Base-by-base conservation (phyloP, 768 basidiomycete genomes). In the Amanita jacksonii region DNA sequence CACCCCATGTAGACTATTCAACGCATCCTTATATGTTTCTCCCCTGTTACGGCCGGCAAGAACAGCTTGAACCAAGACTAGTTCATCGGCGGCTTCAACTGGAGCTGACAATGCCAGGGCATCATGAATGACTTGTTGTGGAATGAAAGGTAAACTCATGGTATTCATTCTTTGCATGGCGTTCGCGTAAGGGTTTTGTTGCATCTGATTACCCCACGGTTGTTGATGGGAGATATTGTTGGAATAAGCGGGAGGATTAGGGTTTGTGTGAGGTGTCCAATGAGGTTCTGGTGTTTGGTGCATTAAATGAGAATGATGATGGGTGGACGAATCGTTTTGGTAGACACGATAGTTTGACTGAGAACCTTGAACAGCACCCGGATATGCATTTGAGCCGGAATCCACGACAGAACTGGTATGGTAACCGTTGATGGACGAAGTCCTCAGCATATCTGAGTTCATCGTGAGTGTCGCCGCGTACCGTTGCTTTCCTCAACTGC, bases 1-100 rank as follows among this genome's bases (percentile, higher is more conserved):
- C 56, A 83, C 82, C 24, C 78, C 77, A 53, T 85, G 81, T 13
- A 85, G 61, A 35, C 65, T 63, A 48, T 85, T 80, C n/a, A 85
- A 57, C 16, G 79, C 79, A 42, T 74, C 74, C 57, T 74, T 81
- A 57, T 79, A 82, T 56, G 72, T 68, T 56, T 72, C 52, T 55
- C 70, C 52, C 56, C 63, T 61, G 50, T 61, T 58, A 45, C 58
- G 59, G 43, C 66, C 63, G 12, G 62, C 61, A 16, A 70, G 52
- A 38, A 77, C 54, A 6, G 72, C 68, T 50, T 70, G 68, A 9
- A 81, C 66, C 16, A 86, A 69, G 5, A 73, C 55, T 9, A 70
- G 68, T 40, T 85, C 81, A 54, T 86, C 83, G 15, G 70, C 64
- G 28, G 61, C 62, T 30, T 56, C 76, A 54, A 63, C 78, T 5